phyloP scores from a whole-genome alignment of 345 rosid species.

The Rubroshorea leprosula region DNA sequence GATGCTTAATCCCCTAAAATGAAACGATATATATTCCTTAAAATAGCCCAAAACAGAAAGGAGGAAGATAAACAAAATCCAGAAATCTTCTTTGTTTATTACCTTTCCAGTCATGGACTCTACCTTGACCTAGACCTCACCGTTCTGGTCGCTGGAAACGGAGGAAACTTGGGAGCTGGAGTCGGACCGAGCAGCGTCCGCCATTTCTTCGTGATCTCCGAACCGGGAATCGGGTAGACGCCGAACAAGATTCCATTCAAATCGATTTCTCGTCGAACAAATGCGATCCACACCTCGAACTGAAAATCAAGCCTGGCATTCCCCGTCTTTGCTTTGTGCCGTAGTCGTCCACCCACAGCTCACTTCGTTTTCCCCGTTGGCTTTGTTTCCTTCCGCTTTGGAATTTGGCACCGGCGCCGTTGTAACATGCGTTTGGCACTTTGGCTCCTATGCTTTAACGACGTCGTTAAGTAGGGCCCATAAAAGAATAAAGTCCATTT shows the following conservation, averaged over 20 bases:
- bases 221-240: slow-evolving; percentile 35
- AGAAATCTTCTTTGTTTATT: background rate
- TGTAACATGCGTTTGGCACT: too few relatives aligned
- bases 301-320: slow-evolving; percentile 7
- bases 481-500: background rate
- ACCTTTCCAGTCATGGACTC: slow-evolving; percentile 58
- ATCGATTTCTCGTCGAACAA: slow-evolving; percentile 8
- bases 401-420: slow-evolving; percentile 1
- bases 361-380: slow-evolving; percentile 17
- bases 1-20: slow-evolving; percentile 47
- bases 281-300: background rate
- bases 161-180: slow-evolving; percentile 33
- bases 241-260: slow-evolving; percentile 31
- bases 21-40: background rate
- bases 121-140: slow-evolving; percentile 34
- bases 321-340: slow-evolving; percentile 25
- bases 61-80: background rate
- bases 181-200: slow-evolving; percentile 22
- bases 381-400: background rate
- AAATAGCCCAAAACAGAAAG: background rate
- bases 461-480: too few relatives aligned
- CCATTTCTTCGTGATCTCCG: slow-evolving; percentile 39
- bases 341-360: slow-evolving; percentile 12
- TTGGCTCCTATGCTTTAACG: too few relatives aligned
- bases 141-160: slow-evolving; percentile 23